Conservation (phyloP, 768 basidiomycete species). For the Thelephora ganbajun region DNA sequence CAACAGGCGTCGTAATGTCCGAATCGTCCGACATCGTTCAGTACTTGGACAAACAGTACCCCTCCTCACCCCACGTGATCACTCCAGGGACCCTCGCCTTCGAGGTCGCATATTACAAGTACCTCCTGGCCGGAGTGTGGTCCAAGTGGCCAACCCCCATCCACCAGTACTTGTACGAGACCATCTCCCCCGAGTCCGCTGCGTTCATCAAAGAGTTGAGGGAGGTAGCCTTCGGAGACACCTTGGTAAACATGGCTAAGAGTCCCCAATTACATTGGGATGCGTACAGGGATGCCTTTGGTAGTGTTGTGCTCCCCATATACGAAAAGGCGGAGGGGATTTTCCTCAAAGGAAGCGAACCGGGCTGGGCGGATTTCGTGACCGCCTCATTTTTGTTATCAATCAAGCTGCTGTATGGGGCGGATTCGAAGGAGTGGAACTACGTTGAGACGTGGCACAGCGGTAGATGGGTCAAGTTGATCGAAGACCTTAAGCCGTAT, state of each 20-base stretch:
- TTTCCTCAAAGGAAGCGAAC: conserved; percentile 20
- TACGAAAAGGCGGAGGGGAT: conserved; percentile 13
- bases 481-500: conserved; percentile 20
- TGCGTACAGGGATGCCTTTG: conserved; percentile 14
- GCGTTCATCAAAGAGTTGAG: conserved; percentile 22
- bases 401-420: conserved; percentile 16
- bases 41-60: conserved; percentile 17
- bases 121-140: conserved; percentile 6
- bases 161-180: not conserved
- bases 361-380: conserved; percentile 23
- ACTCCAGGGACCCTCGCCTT: conserved; percentile 18
- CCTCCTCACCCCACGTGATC: conserved; percentile 20
- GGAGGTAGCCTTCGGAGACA: conserved; percentile 18
- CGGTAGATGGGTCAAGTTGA: conserved; percentile 24
- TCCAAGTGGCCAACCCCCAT: not conserved
- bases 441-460: conserved; percentile 21
- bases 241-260: conserved; percentile 23
- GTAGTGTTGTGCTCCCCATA: conserved; percentile 18
- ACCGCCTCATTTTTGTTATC: conserved; percentile 22
- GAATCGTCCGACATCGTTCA: conserved; percentile 16
- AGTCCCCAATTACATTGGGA: conserved; percentile 17
- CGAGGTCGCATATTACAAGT: conserved; percentile 12
- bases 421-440: conserved; percentile 19
- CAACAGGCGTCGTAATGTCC: conserved; percentile 8
- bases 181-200: conserved; percentile 13